Percentiles rank a stretch among this genome's conserved stretches.
phyloP scores from a whole-genome alignment of 1,284 basidiomycete species.

The Ceratobasidium sp. region DNA sequence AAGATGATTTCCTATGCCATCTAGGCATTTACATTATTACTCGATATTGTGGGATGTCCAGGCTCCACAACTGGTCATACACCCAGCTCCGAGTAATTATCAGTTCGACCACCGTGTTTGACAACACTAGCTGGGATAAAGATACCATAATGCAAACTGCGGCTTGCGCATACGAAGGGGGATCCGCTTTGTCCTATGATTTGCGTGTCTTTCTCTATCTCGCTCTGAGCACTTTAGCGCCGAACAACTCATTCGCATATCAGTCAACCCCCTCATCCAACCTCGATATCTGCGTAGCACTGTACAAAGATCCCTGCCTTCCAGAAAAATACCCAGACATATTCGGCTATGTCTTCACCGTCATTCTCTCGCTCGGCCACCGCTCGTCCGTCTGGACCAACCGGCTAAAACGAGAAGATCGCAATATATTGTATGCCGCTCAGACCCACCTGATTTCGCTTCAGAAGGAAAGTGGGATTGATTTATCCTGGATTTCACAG shows the following conservation, averaged over 20 bases:
- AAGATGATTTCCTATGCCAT: conserved; percentile 2
- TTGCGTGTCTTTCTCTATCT: neutral
- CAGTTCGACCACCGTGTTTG: neutral
- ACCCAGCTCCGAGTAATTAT: neutral
- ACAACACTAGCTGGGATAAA: neutral
- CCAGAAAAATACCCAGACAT: neutral
- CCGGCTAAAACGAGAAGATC: neutral
- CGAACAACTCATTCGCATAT: too few species aligned
- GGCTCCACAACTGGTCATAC: neutral
- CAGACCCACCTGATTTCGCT: neutral
- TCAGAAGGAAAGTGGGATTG: neutral
- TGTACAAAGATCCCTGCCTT: neutral
- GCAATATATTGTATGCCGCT: neutral
- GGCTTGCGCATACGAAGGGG: neutral
- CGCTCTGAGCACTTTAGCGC: neutral
- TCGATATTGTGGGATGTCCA: neutral
- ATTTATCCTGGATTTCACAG: neutral
- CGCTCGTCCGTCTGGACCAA: neutral
- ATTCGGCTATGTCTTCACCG: neutral
- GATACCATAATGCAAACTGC: neutral
- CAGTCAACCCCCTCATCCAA: too few species aligned
- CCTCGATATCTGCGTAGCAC: neutral
- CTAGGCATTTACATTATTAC: neutral
- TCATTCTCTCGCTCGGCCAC: conserved; percentile 6
- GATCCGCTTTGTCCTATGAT: neutral